A percentile compares a stretch with the other conserved stretches of the same genome.
These are phyloP conservation scores for Sherardia arvensis DNA, from an alignment of 257 asterid genomes.

Conservation along the genomic window DNA sequence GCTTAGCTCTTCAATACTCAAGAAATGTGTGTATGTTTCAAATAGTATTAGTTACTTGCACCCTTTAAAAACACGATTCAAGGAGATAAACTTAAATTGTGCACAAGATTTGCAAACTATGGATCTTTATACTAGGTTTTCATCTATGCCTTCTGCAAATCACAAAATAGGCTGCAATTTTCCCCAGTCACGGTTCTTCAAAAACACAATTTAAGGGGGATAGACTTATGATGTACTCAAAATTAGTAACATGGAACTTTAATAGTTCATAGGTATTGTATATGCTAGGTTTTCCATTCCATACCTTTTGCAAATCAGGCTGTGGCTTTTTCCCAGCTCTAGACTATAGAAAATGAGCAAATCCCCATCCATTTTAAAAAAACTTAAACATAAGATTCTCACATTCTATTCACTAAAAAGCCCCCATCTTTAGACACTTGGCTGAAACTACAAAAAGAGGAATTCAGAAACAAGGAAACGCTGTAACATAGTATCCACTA, in stretches of 20 bases:
- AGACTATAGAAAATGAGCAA: background rate
- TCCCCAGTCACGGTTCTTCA: background rate
- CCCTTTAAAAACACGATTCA: background rate
- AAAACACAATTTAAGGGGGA: too few relatives aligned
- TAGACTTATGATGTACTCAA: background rate
- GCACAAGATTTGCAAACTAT: background rate
- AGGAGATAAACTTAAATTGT: background rate
- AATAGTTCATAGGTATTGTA: background rate
- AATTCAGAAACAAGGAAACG: background rate
- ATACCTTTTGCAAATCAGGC: background rate
- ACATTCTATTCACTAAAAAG: background rate
- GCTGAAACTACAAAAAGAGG: background rate
- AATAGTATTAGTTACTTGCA: background rate
- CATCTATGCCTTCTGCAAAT: background rate
- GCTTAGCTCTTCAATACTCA: background rate
- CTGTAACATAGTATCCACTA: background rate
- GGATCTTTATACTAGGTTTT: background rate
- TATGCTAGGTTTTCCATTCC: background rate
- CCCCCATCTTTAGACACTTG: background rate
- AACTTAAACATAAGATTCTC: background rate
- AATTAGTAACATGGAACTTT: background rate
- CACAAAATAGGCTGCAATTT: background rate
- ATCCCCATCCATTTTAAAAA: background rate
- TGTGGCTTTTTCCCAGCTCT: background rate
- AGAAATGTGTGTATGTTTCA: background rate